A percentile compares a stretch with the other conserved stretches of the same genome.
These are phyloP conservation scores for Pseudogymnoascus sp. DNA, from an alignment of 2,329 filamentous ascomycete species.

Conservation along the genomic window DNA sequence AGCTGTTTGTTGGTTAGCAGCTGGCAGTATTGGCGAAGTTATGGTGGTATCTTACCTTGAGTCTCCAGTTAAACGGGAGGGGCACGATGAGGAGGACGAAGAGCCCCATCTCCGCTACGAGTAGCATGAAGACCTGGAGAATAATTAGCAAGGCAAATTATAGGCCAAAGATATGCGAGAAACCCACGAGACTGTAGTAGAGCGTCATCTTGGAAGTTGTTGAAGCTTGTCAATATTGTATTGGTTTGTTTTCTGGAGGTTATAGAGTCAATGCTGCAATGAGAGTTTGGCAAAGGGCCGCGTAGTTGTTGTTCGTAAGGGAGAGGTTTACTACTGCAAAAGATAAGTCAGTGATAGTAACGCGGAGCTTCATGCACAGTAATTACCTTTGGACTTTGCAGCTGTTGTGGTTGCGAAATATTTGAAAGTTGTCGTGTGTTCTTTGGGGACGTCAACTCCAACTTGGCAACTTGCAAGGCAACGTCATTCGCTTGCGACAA, in stretches of 20 bases:
- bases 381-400: conserved; percentile 1
- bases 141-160: conserved; percentile 13
- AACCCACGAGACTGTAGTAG: conserved; percentile 42
- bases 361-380: background rate
- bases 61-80: conserved; percentile 76
- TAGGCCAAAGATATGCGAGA: background rate
- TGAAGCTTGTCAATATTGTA: conserved; percentile 8
- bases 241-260: conserved; percentile 5
- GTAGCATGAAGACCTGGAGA: conserved; percentile 67
- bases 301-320: background rate
- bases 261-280: conserved; percentile 6
- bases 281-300: background rate
- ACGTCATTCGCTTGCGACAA: conserved; percentile 5
- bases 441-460: conserved; percentile 3
- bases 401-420: background rate
- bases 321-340: background rate
- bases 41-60: conserved; percentile 48
- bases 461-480: conserved; percentile 8
- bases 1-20: background rate
- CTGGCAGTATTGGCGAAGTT: background rate
- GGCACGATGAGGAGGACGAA: conserved; percentile 77
- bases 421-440: conserved; percentile 6
- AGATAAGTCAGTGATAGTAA: background rate
- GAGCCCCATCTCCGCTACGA: conserved; percentile 75
- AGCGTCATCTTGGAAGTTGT: conserved; percentile 37